Conservation (phyloP, 257 asterid species). For the Cynanchum wilfordii region DNA sequence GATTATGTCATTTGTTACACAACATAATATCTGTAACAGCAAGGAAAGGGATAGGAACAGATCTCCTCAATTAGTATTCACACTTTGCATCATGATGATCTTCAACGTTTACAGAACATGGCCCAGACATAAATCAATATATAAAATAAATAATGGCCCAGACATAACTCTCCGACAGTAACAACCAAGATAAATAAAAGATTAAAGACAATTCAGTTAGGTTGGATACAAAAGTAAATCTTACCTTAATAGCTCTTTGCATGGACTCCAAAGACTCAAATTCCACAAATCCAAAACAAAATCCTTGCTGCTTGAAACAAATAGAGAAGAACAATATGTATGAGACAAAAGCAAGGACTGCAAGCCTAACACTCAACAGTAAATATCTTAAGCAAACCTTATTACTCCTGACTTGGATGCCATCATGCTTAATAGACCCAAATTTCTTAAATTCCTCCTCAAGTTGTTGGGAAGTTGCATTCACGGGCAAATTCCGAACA, state of each 20-base stretch:
- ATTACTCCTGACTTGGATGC: conserved; percentile 84
- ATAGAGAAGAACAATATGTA: conserved; percentile 12
- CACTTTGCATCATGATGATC: background rate
- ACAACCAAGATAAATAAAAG: background rate
- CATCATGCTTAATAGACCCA: conserved; percentile 70
- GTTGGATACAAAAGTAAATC: background rate
- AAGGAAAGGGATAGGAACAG: background rate
- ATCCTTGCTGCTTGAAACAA: conserved; percentile 58
- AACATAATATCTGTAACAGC: background rate
- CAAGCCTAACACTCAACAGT: conserved; percentile 8
- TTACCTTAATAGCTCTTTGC: conserved; percentile 77
- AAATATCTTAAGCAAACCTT: conserved; percentile 39
- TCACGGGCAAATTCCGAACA: conserved; percentile 68
- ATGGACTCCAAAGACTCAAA: conserved; percentile 65
- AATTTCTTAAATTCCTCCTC: conserved; percentile 69
- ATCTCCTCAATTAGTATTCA: background rate
- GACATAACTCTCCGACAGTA: background rate
- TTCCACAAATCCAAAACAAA: conserved; percentile 88
- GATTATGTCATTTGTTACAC: background rate
- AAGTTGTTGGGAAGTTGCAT: conserved; percentile 57
- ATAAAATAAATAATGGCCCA: background rate
- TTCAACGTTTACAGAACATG: background rate
- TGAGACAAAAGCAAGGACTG: conserved; percentile 5
- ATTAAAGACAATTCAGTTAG: background rate
- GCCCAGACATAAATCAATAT: background rate